Evolutionary conservation across 495 filamentous ascomycete species (phyloP), one percentile per base, ranked within the genome.

Genomic region (Platismatia glauca): DNA sequence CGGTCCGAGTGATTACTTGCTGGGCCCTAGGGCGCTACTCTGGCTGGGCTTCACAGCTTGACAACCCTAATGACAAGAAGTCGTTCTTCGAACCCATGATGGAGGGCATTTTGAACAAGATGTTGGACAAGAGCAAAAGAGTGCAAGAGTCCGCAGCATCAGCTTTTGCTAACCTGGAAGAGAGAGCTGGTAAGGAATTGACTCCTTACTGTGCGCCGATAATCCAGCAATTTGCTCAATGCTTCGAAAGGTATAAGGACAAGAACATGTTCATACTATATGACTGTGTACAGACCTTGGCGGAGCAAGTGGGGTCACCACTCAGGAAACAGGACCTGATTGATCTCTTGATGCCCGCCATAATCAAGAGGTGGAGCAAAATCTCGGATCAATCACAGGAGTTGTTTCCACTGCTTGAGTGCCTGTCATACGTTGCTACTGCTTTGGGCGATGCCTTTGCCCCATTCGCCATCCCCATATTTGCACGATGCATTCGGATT

Each of bases 231-330:
- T 97, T 91, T 69, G 93, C 96, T 46, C 76, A 82, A 63, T 97
- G 95, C 73, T 97, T 99, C 76, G 80, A 75, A 33, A 89, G 87
- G 73, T 99, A 97, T 82, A 97, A 99, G 79, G 93, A 97, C 72
- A 85, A 90, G 57, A 99, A 99, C 78, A 96, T 96, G 85, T 97
- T 93, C 77, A 91, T 97, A 62, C 84, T 99, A 41, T 99, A 99
- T 75, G 95, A 97, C 76, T 99, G 94, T 75, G 89, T 99, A 55
- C 94, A 99, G 75, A 97, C 95, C 0, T 78, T 99, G 44, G 94
- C 94, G 18, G 95, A 99, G 71, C 87, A 91, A 72, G 88, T 97
- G 55, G 89, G 90, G 57, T 84, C 84, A 22, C 84, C 87, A 50
- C 77, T 99, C 52, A 84, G 89, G 13, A 80, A 84, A 67, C 88